Conservation (phyloP, 805 yeast genomes). For the Metschnikowia noctiluminum region DNA sequence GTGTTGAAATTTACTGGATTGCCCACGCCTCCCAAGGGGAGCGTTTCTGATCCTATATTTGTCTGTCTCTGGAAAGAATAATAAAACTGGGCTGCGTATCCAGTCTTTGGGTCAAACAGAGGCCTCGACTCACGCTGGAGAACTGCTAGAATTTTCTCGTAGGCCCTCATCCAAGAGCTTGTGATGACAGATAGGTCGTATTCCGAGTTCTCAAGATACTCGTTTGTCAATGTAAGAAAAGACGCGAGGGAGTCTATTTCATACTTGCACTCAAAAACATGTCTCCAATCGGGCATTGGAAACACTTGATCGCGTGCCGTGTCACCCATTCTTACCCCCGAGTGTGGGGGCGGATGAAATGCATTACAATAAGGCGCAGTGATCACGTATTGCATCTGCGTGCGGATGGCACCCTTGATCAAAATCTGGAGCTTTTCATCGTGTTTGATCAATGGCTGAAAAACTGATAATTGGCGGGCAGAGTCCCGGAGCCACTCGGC, state of each 20-base stretch:
- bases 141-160: conserved; percentile 47
- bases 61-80: conserved; percentile 76
- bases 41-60: conserved; percentile 74
- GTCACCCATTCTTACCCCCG: conserved; percentile 46
- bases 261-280: conserved; percentile 85
- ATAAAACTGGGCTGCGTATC: conserved; percentile 44
- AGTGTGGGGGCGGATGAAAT: conserved; percentile 73
- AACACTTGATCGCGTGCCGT: conserved; percentile 60
- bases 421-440: conserved; percentile 51
- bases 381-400: conserved; percentile 64
- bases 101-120: conserved; percentile 51
- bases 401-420: conserved; percentile 74
- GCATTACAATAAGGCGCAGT: conserved; percentile 85
- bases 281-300: conserved; percentile 67
- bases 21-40: conserved; percentile 75
- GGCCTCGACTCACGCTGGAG: conserved; percentile 59
- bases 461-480: conserved; percentile 76
- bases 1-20: conserved; percentile 74
- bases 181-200: conserved; percentile 47
- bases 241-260: conserved; percentile 86
- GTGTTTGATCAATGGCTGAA: conserved; percentile 54
- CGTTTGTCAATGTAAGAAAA: conserved; percentile 70
- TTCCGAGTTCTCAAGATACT: conserved; percentile 55
- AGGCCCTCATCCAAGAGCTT: conserved; percentile 57
- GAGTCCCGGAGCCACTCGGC: conserved; percentile 93